Conservation (phyloP, 2,329 filamentous ascomycete species). For the Pyrenochaeta sp. region DNA sequence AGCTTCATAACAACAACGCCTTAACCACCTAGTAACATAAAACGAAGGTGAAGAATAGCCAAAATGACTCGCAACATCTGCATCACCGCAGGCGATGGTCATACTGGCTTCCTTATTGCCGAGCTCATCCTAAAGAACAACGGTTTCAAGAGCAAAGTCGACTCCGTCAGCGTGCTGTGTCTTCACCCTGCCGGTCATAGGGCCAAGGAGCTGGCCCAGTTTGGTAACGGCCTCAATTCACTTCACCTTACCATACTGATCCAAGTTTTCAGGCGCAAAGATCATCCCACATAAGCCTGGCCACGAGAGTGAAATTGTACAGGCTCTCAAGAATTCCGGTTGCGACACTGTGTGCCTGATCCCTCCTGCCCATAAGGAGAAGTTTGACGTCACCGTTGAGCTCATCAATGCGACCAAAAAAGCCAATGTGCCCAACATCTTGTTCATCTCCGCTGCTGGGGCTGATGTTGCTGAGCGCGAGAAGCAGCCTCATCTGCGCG, state of each 20-base stretch:
- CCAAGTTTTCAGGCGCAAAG: slow-evolving; percentile 31
- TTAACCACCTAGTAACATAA: not conserved
- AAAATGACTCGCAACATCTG: slow-evolving; percentile 59
- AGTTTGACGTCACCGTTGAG: slow-evolving; percentile 57
- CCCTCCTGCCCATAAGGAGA: slow-evolving; percentile 58
- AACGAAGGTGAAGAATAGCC: not conserved
- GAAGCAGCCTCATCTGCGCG: slow-evolving; percentile 59
- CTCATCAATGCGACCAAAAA: slow-evolving; percentile 57
- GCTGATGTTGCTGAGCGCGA: slow-evolving; percentile 60
- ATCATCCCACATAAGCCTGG: slow-evolving; percentile 56
- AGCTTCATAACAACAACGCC: not conserved
- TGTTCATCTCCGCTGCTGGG: slow-evolving; percentile 59
- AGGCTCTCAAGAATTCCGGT: slow-evolving; percentile 53
- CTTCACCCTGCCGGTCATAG: slow-evolving; percentile 51
- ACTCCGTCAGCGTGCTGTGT: slow-evolving; percentile 53
- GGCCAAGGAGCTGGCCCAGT: slow-evolving; percentile 52
- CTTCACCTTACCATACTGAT: not conserved
- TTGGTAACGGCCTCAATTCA: slow-evolving; percentile 39
- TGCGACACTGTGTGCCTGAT: slow-evolving; percentile 61
- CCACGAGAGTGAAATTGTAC: slow-evolving; percentile 50
- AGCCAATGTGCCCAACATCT: slow-evolving; percentile 56
- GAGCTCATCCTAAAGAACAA: slow-evolving; percentile 58
- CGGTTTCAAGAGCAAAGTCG: slow-evolving; percentile 55
- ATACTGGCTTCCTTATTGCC: slow-evolving; percentile 62
- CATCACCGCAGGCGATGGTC: slow-evolving; percentile 60